These are phyloP conservation scores for Penicillium salamii DNA, from an alignment of 495 filamentous ascomycete genomes.

Conservation along the genomic window DNA sequence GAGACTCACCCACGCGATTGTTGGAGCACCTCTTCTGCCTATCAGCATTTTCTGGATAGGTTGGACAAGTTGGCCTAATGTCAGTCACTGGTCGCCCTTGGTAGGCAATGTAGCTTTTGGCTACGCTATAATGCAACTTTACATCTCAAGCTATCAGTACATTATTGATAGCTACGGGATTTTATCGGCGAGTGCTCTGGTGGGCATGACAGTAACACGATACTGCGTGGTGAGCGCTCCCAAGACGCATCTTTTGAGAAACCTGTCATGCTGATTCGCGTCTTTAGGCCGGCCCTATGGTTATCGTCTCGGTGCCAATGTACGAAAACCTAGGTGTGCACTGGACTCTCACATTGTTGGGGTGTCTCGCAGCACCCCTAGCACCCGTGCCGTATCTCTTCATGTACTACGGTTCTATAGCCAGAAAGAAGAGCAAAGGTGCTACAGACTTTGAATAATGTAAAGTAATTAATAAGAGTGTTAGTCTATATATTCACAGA, in stretches of 20 bases:
- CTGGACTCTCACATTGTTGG: conserved; percentile 50
- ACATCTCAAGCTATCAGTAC: conserved; percentile 45
- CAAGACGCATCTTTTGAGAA: no score
- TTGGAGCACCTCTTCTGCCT: conserved; percentile 22
- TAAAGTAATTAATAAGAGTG: no score
- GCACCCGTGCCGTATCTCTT: conserved; percentile 50
- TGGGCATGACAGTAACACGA: conserved; percentile 39
- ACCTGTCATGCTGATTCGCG: no score
- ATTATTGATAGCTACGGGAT: conserved; percentile 45
- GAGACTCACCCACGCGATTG: conserved; percentile 5
- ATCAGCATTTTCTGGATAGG: conserved; percentile 59
- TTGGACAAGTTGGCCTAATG: conserved; percentile 48
- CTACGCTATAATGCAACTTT: conserved; percentile 44
- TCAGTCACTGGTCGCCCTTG: conserved; percentile 42
- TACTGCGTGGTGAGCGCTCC: no score
- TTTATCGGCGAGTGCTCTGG: conserved; percentile 34
- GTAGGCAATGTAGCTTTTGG: conserved; percentile 45
- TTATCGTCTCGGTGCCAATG: no score
- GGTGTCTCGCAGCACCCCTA: conserved; percentile 32
- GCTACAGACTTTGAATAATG: no score
- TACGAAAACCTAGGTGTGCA: conserved; percentile 46
- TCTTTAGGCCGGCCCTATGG: no score
- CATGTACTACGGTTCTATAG: conserved; percentile 5
- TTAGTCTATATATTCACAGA: no score
- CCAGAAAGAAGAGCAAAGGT: not conserved